Evolutionary conservation across 179 eudicot genomes (phyloP).

Genomic region (Amaranthus tricolor): DNA sequence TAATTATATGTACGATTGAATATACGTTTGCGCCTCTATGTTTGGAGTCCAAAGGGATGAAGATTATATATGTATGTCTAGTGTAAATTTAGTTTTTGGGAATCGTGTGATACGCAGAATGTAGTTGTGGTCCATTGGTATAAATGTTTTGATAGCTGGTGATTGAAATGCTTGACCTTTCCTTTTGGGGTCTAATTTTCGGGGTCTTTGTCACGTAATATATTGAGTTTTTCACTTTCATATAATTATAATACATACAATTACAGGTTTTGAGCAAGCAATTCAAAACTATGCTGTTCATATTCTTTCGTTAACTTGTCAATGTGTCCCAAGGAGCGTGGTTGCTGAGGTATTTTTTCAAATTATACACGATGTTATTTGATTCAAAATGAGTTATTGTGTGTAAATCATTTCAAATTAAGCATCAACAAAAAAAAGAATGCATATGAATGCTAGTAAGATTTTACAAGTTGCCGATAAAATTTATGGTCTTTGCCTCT

Average conservation of each 20-base stretch:
- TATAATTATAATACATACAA: conserved; percentile 12
- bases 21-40: background rate
- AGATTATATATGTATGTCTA: background rate
- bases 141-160: background rate
- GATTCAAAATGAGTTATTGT: background rate
- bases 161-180: background rate
- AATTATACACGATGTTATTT: background rate
- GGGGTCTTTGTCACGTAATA: background rate
- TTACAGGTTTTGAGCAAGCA: conserved; percentile 93
- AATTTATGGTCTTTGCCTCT: background rate
- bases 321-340: conserved; percentile 68
- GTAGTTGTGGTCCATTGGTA: background rate
- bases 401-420: background rate
- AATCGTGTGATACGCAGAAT: background rate
- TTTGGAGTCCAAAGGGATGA: background rate
- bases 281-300: conserved; percentile 84
- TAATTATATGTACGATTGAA: background rate
- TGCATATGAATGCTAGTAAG: background rate
- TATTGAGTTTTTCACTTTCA: background rate
- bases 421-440: background rate
- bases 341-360: conserved; percentile 72
- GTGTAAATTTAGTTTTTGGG: background rate
- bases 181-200: background rate
- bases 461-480: background rate
- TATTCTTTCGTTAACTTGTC: conserved; percentile 80